A percentile compares a stretch with the other conserved stretches of the same genome.
Evolutionary conservation across 169 alveolate genomes (phyloP).

Genomic region (Plasmodium yoelii): DNA sequence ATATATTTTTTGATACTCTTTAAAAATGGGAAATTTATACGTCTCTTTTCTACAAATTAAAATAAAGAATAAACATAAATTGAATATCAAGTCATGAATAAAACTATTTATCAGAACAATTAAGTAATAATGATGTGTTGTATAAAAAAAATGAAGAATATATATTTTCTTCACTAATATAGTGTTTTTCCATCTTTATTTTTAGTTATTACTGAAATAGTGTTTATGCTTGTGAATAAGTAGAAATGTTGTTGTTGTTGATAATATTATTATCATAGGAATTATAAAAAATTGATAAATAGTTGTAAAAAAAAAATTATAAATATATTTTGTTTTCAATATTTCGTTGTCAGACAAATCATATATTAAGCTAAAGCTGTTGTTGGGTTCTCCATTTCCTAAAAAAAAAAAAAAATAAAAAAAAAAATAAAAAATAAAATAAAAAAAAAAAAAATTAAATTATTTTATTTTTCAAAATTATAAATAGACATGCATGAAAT

Average conservation of each 20-base stretch:
- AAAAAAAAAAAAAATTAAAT: neutral
- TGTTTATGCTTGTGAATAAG: constrained; percentile 14
- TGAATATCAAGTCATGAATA: neutral
- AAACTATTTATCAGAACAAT: neutral
- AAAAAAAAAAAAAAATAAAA: neutral
- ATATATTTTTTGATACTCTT: constrained; percentile 6
- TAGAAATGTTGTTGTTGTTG: constrained; percentile 35
- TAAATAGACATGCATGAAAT: neutral
- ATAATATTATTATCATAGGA: constrained; percentile 51
- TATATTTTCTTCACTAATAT: neutral
- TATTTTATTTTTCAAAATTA: neutral
- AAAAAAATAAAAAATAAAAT: no score
- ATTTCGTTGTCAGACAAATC: constrained; percentile 9
- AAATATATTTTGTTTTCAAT: constrained; percentile 40
- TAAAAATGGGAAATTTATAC: constrained; percentile 4
- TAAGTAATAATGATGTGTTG: neutral
- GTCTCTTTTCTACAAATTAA: constrained; percentile 8
- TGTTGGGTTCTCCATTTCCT: constrained; percentile 7
- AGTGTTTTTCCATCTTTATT: neutral
- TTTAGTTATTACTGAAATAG: constrained; percentile 12
- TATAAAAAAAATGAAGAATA: neutral
- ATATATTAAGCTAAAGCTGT: constrained; percentile 11
- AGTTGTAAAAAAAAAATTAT: constrained; percentile 23
- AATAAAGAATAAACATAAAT: neutral
- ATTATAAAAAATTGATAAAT: constrained; percentile 36